Evolutionary conservation across 192 early-diverging fungal genomes (phyloP).

Genomic region (Backusella macrospora): DNA sequence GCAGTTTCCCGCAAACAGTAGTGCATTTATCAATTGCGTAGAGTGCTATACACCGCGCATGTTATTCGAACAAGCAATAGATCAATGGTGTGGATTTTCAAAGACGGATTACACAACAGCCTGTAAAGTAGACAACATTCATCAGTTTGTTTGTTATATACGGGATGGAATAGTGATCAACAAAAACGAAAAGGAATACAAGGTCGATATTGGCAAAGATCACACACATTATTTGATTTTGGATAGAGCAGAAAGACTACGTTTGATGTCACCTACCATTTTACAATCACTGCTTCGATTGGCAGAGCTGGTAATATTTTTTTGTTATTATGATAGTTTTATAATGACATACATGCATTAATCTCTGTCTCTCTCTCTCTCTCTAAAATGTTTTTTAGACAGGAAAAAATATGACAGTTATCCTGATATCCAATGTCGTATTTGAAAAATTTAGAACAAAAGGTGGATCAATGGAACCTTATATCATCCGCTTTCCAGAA

Average conservation of each 20-base stretch:
- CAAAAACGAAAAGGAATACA: constrained; percentile 5
- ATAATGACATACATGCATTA: neutral
- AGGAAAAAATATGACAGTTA: constrained; percentile 61
- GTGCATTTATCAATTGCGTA: constrained; percentile 70
- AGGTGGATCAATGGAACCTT: constrained; percentile 62
- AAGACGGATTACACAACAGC: constrained; percentile 53
- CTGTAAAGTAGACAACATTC: constrained; percentile 65
- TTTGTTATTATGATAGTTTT: neutral
- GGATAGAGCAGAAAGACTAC: constrained; percentile 81
- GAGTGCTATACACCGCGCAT: constrained; percentile 77
- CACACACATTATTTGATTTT: constrained; percentile 50
- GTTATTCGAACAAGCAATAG: constrained; percentile 78
- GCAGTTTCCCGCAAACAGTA: constrained; percentile 9
- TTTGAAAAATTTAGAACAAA: constrained; percentile 82
- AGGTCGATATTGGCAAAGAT: constrained; percentile 29
- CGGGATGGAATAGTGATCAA: constrained; percentile 24
- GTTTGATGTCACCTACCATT: constrained; percentile 67
- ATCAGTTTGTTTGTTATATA: constrained; percentile 67
- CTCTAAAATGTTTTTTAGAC: constrained; percentile 32
- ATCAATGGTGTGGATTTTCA: constrained; percentile 58
- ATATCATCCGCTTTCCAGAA: constrained; percentile 71
- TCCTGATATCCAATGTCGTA: constrained; percentile 71
- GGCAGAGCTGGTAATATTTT: constrained; percentile 61
- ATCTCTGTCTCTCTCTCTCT: neutral
- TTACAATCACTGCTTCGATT: constrained; percentile 73